A percentile compares a stretch with the other conserved stretches of the same genome.
Evolutionary conservation across 2,329 filamentous ascomycete genomes (phyloP).

Genomic region (Fusarium citri): DNA sequence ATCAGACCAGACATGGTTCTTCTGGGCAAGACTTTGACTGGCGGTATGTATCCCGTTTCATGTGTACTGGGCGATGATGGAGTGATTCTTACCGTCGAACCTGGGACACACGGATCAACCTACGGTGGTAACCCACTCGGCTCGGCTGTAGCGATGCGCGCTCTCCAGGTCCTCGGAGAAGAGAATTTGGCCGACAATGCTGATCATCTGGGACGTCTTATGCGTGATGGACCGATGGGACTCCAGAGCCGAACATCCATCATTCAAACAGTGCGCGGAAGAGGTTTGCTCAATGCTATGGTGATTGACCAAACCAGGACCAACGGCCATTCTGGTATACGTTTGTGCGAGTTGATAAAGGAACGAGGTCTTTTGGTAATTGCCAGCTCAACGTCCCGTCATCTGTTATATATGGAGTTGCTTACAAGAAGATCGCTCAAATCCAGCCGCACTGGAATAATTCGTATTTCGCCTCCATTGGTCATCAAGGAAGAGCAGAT

Average conservation of each 20-base stretch:
- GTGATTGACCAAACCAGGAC: slow-evolving; percentile 92
- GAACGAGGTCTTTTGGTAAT: slow-evolving; percentile 89
- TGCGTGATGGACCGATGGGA: slow-evolving; percentile 80
- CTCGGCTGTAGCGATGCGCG: slow-evolving; percentile 93
- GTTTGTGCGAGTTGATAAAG: slow-evolving; percentile 94
- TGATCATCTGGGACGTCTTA: slow-evolving; percentile 81
- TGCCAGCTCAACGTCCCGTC: neutral
- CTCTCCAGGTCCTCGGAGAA: slow-evolving; percentile 91
- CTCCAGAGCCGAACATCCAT: slow-evolving; percentile 76
- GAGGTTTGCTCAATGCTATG: slow-evolving; percentile 94
- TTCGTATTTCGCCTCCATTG: slow-evolving; percentile 93
- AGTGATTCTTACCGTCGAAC: slow-evolving; percentile 94
- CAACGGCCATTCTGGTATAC: slow-evolving; percentile 89
- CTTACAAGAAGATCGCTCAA: slow-evolving; percentile 60
- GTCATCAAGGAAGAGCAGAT: slow-evolving; percentile 93
- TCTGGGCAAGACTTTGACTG: slow-evolving; percentile 92
- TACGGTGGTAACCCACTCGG: slow-evolving; percentile 97
- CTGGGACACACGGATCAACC: slow-evolving; percentile 95
- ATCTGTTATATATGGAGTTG: neutral
- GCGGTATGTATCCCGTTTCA: slow-evolving; percentile 94
- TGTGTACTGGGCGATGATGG: slow-evolving; percentile 88
- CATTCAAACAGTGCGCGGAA: slow-evolving; percentile 86
- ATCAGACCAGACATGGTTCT: slow-evolving; percentile 92
- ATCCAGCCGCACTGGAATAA: slow-evolving; percentile 98
- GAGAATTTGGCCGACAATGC: slow-evolving; percentile 89